Evolutionary conservation across 2,329 filamentous ascomycete species (phyloP).

Genomic region (Penicillium paneum): DNA sequence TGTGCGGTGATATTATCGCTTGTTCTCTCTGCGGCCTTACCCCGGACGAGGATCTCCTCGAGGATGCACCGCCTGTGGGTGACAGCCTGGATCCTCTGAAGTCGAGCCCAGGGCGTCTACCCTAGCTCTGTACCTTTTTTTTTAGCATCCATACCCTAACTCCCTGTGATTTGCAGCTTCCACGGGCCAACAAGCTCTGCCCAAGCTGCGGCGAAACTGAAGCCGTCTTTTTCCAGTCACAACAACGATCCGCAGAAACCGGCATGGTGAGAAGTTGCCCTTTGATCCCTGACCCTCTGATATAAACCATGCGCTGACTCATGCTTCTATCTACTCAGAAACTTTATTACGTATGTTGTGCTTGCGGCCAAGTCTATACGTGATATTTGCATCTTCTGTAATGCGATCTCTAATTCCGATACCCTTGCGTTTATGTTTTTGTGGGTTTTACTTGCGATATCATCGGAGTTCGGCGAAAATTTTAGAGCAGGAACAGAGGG

Average conservation of each 20-base stretch:
- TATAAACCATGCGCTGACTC: slow-evolving; percentile 14
- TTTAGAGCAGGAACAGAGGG: background rate
- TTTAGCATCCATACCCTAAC: slow-evolving; percentile 34
- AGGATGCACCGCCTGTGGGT: slow-evolving; percentile 11
- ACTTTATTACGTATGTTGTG: slow-evolving; percentile 91
- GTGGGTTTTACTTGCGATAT: slow-evolving; percentile 14
- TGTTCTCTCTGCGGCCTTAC: slow-evolving; percentile 52
- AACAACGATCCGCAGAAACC: slow-evolving; percentile 93
- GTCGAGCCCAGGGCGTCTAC: background rate
- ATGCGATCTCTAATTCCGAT: slow-evolving; percentile 26
- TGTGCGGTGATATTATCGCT: slow-evolving; percentile 57
- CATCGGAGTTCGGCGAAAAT: slow-evolving; percentile 7
- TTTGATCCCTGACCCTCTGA: background rate
- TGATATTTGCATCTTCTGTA: slow-evolving; percentile 25
- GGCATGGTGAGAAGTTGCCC: slow-evolving; percentile 74
- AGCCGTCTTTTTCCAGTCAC: slow-evolving; percentile 98
- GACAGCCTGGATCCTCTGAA: slow-evolving; percentile 8
- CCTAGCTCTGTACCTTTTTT: slow-evolving; percentile 2
- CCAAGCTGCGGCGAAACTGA: slow-evolving; percentile 81
- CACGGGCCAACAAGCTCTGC: slow-evolving; percentile 81
- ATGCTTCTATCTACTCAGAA: slow-evolving; percentile 54
- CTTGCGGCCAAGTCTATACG: slow-evolving; percentile 81
- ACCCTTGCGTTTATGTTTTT: slow-evolving; percentile 26
- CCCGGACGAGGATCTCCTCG: slow-evolving; percentile 15
- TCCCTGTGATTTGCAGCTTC: slow-evolving; percentile 61